Conservation (phyloP, 2,329 filamentous ascomycete genomes). For the Alternaria metachromatica region DNA sequence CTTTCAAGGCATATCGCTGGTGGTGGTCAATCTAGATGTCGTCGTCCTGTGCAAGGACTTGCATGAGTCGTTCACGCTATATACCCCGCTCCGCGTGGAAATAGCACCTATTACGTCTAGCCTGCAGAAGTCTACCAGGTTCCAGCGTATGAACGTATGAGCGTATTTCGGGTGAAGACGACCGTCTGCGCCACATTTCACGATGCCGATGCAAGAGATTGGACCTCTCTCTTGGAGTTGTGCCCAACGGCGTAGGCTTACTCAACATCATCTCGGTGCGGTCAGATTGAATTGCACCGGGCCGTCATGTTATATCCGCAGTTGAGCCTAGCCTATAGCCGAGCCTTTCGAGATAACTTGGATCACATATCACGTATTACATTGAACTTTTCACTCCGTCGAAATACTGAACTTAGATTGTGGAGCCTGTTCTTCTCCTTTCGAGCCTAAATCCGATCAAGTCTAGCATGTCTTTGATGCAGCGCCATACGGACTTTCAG, state of each 20-base stretch:
- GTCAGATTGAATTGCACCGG: not conserved
- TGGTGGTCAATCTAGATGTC: not conserved
- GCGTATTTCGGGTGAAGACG: not conserved
- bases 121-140: not conserved
- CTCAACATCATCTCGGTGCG: not conserved
- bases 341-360: not conserved
- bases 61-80: not conserved
- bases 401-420: not conserved
- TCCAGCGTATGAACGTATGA: not conserved
- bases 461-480: not conserved
- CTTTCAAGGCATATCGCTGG: not conserved
- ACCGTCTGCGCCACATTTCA: not conserved
- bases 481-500: not conserved
- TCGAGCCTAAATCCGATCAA: not conserved
- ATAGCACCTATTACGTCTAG: not conserved
- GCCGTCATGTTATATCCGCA: not conserved
- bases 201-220: not conserved
- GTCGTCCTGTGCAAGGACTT: not conserved
- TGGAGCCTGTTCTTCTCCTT: not conserved
- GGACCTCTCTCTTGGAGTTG: not conserved
- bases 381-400: not conserved
- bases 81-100: not conserved
- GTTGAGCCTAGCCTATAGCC: not conserved
- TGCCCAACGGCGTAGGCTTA: not conserved
- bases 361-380: not conserved